Base-by-base conservation (phyloP, 345 rosid species). In the Toxicodendron radicans region DNA sequence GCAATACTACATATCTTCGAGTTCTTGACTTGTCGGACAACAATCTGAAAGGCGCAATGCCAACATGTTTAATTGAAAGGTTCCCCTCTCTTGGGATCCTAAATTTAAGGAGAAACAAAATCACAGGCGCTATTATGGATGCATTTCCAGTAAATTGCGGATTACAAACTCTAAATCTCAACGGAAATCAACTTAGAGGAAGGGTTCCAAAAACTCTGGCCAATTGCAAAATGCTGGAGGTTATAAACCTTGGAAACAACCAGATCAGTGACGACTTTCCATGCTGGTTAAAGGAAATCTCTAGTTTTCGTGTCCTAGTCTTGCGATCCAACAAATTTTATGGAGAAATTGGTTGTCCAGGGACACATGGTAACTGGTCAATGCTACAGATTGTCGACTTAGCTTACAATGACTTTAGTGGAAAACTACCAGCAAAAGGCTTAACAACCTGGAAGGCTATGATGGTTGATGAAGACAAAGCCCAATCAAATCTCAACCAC, bases 361-460 rank as follows among this genome's bases (percentile, higher is more conserved):
- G 14, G 9, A 38, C 7, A n/a, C 1, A 7, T 7, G 27, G 0
- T 4, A 27, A 27, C 2, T 27, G 30, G 30, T 27, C 72, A 9
- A 72, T 6, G 65, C 85, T 87, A 32, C 88, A 85, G 16, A 84
- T 90, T 16, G 75, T 88, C 0, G 92, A 88, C 48, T 53, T 87
- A 24, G 79, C 91, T 1, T 11, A 57, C 1, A 90, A 88, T 38
- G 0, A 48, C 3, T 88, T 89, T 8, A 64, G 17, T 67, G 88
- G 85, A 58, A 18, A 0, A 0, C 53, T 86, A 21, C 83, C 79
- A 1, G 2, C 4, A 0, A 27, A 13, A 10, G 20, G 43, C 58
- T 61, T 86, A 16, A 4, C 0, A 17, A 76, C 60, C 3, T 82
- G 83, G 87, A 13, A 61, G 64, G 88, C 80, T 21, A 86, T 89